Conservation (phyloP, 2,329 filamentous ascomycete species). For the Chalaropsis ovoidea region DNA sequence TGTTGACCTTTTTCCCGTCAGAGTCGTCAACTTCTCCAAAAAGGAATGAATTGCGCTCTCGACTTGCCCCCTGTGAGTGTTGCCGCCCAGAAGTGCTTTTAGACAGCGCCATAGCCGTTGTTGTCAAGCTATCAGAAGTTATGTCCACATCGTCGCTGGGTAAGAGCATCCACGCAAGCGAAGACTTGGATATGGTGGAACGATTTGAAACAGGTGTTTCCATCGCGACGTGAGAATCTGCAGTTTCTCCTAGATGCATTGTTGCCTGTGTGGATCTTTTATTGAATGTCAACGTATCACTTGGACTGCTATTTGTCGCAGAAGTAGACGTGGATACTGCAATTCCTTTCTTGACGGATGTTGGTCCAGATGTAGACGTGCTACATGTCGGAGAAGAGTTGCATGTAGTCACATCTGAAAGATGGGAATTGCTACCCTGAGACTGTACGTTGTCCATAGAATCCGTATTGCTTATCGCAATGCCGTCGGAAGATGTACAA, state of each 20-base stretch:
- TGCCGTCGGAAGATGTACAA: no score
- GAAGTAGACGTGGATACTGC: no score
- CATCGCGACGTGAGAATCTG: not conserved
- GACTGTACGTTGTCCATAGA: no score
- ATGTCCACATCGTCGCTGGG: constrained; percentile 36
- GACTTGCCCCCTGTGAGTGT: constrained; percentile 32
- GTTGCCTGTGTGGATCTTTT: no score
- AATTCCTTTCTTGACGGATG: no score
- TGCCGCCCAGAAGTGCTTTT: constrained; percentile 26
- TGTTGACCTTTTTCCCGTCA: constrained; percentile 29
- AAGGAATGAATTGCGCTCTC: constrained; percentile 49
- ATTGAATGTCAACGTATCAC: no score
- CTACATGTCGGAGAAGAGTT: no score
- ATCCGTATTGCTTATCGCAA: no score
- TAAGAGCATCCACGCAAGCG: constrained; percentile 71
- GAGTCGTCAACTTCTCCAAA: constrained; percentile 45
- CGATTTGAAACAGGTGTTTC: constrained; percentile 44
- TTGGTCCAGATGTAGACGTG: no score
- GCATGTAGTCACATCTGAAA: no score
- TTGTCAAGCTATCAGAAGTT: constrained; percentile 27
- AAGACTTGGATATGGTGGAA: constrained; percentile 60
- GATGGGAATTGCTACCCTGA: no score
- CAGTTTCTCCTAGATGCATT: not conserved
- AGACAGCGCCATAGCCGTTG: constrained; percentile 30
- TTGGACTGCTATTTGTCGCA: no score